Evolutionary conservation across 495 filamentous ascomycete genomes (phyloP), one percentile per base, ranked within the genome.

Genomic region (Terfezia boudieri): DNA sequence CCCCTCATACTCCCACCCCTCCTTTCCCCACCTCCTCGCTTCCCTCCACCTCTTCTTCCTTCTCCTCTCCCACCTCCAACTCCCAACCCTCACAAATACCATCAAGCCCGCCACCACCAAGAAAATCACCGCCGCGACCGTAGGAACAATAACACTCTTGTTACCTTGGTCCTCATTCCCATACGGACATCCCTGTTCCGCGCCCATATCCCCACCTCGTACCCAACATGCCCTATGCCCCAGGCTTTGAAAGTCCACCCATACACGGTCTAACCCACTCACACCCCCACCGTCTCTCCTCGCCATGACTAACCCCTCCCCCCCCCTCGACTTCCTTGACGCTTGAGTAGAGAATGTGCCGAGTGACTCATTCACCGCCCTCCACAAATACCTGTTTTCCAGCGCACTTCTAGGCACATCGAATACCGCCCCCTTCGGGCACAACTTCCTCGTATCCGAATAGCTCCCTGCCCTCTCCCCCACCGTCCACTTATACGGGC

Each of bases 1-100:
- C 11, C 57, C 57, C 9, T 60, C 57, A 41, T 61, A 60, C 41
- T 61, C 59, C 23, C 52, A 41, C 46, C 53, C 59, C 41, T 60
- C 59, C 32, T 53, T 23, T 43, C 53, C 53, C 58, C 58, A n/a
- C 37, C 53, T 60, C 32, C 59, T 61, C 22, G 23, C 22, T 46
- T 51, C 50, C 54, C 46, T 60, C 37, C 57, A 51, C n/a, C 59
- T 46, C 41, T 46, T 46, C 41, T 46, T 46, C 41, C 56, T 32
- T 43, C 49, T 20, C 14, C 22, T 26, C 20, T 53, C 58, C 22
- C 49, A n/a, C 14, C 50, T 22, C 11, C 59, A 23, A 16, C 53
- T 57, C 17, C 58, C 55, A 38, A 51, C n/a, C 22, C 55, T 61
- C 9, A 26, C 43, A 51, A 54, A 26, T n/a, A 52, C 38, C 37